Evolutionary conservation across 768 basidiomycete species (phyloP), one percentile per base, ranked within the genome.

Genomic region (Rubroboletus satanas): DNA sequence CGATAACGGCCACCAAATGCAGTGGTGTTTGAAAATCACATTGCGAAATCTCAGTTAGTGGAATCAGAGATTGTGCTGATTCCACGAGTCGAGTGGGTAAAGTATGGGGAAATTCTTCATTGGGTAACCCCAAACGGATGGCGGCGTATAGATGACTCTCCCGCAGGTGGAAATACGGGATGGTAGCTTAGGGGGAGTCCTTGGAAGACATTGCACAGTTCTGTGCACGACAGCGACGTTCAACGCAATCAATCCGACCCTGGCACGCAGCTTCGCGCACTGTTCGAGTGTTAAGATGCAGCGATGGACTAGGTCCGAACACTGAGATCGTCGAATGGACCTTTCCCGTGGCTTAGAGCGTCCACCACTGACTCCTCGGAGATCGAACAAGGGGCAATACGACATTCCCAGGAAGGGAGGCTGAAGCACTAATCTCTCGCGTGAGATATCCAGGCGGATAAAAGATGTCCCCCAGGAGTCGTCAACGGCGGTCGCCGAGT

Each of bases 331-430:
- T 54, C 55, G 39, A 50, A 46, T 39, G 49, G 15, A 18, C 31
- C 26, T 51, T 55, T 54, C 42, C 59, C 50, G 52, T 49, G 35
- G 45, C 35, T 57, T 38, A 56, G 38, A 21, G 36, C 37, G 47
- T 45, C 41, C 52, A 46, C 50, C 55, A 56, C 43, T 15, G 57
- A 58, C 54, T 67, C 66, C 66, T 67, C 66, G 66, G 66, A 67
- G 62, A 61, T 68, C 56, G 38, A 59, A 49, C 57, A 49, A 31
- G 44, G 48, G 36, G n/a, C 12, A 54, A 45, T 32, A 28, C 14
- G 36, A 42, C 36, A 51, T 56, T 59, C 52, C 62, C 54, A 54
- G 51, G 42, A 56, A 43, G 38, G 61, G 32, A 38, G 45, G 38
- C n/a, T 54, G 54, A 56, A 51, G 57, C 62, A 62, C 56, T 43